Evolutionary conservation across 2,329 filamentous ascomycete genomes (phyloP), one percentile per base, ranked within the genome.

Genomic region (Blumeria hordei): DNA sequence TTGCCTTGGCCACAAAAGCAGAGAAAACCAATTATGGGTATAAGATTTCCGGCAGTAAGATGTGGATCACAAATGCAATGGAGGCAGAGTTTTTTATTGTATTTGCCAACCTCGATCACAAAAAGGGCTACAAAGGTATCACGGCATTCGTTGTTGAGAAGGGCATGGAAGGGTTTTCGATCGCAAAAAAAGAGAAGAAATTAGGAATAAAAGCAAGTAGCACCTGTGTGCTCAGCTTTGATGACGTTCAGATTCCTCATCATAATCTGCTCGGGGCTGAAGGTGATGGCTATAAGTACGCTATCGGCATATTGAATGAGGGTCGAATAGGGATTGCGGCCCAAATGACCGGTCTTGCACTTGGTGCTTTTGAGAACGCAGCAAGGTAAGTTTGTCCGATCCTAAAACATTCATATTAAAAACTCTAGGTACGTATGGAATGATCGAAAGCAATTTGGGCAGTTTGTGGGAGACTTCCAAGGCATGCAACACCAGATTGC

Each of bases 171-270:
- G 92, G 92, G 36, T 95, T 98, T 74, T 81, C 78, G 58, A 93
- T 98, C 64, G 88, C 92, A 43, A 98, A 98, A 78, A 98, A 98
- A 75, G 92, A 98, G 75, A 96, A 96, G 83, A 98, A 98, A 75
- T 81, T 98, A 52, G 92, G 92, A 57, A 98, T 98, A 72, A 83
- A 78, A 65, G 92, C 92, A 55, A 93, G 85, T 71, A 93, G 85
- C 71, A 98, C 92, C 35, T 98, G 92, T 69, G 90, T 95, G 59
- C 75, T 98, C 68, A 96, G 86, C 75, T 94, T 98, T 63, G 92
- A 98, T 69, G 92, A 98, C 64, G 88, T 96, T 54, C 78, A 90
- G 65, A 77, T 98, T 41, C 88, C 92, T 58, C 82, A 81, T 69
- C 85, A 82, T 65, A 93, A 94, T 68, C 71, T 98, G 14, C 77